phyloP scores from a whole-genome alignment of 1,284 basidiomycete genomes.

The Phenoliferia sp. region DNA sequence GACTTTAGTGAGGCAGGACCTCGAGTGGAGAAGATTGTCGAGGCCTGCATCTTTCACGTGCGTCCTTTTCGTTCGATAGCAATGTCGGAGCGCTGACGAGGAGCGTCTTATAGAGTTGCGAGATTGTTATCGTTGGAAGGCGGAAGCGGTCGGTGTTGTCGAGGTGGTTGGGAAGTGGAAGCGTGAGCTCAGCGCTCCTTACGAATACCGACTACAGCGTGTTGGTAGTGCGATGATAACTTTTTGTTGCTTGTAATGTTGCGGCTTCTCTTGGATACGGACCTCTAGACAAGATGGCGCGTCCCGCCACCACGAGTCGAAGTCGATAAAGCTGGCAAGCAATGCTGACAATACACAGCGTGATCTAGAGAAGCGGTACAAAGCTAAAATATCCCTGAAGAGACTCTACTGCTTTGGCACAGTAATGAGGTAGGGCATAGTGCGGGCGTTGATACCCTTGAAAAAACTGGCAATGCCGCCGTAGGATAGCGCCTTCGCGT shows the following conservation, averaged over 20 bases:
- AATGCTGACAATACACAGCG: too few relatives aligned
- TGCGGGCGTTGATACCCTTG: background rate
- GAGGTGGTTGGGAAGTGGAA: background rate
- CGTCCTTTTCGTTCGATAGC: background rate
- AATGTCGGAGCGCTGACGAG: too few relatives aligned
- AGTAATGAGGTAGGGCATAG: background rate
- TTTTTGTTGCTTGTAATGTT: too few relatives aligned
- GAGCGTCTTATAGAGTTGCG: background rate
- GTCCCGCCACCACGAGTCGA: too few relatives aligned
- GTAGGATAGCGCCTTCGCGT: background rate
- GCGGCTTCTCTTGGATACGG: too few relatives aligned
- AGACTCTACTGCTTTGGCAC: constrained; percentile 4
- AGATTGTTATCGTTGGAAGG: background rate
- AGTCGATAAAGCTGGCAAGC: too few relatives aligned
- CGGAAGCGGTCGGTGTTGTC: background rate
- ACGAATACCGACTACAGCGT: background rate
- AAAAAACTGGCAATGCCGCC: background rate
- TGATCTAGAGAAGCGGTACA: too few relatives aligned
- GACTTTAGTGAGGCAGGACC: background rate
- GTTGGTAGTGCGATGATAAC: background rate
- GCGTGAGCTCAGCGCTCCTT: background rate
- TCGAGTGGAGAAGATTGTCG: background rate
- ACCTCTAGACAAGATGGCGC: too few relatives aligned
- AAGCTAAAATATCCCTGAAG: too few relatives aligned
- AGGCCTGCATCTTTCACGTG: background rate